Conservation (phyloP, 2,329 filamentous ascomycete species). For the Pleurostoma richardsiae region DNA sequence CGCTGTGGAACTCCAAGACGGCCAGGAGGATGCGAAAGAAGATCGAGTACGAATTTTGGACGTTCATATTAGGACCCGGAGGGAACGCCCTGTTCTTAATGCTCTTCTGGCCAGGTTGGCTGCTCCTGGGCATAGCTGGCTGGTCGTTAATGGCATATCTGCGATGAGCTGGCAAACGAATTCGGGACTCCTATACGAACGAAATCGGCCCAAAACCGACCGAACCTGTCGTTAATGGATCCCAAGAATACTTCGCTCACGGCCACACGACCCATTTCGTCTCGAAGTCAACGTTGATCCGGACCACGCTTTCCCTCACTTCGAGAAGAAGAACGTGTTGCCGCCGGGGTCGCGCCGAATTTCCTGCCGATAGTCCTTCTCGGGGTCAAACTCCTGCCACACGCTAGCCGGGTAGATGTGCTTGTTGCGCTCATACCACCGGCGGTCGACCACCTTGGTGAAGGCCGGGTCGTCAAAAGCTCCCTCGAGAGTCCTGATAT, state of each 20-base stretch:
- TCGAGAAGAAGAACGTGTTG: conserved; percentile 87
- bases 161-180: not conserved
- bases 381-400: conserved; percentile 92
- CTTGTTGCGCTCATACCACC: conserved; percentile 97
- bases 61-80: conserved; percentile 43
- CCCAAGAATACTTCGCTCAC: conserved; percentile 1
- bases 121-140: conserved; percentile 5
- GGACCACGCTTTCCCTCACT: conserved; percentile 14
- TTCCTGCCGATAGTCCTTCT: conserved; percentile 74
- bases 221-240: not conserved
- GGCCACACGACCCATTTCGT: conserved; percentile 1
- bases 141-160: too few species aligned
- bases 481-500: conserved; percentile 64
- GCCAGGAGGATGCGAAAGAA: conserved; percentile 35
- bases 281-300: not conserved
- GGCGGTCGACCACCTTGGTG: conserved; percentile 64
- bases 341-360: conserved; percentile 80
- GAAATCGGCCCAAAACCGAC: not conserved
- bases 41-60: conserved; percentile 46
- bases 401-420: conserved; percentile 95
- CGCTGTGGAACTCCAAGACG: conserved; percentile 31
- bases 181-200: not conserved
- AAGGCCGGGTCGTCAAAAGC: conserved; percentile 65
- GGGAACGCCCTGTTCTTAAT: conserved; percentile 42
- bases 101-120: conserved; percentile 55